A percentile compares a stretch with the other conserved stretches of the same genome.
phyloP scores from a whole-genome alignment of 371 early-diverging fungal species.

The Chytridiales sp. region DNA sequence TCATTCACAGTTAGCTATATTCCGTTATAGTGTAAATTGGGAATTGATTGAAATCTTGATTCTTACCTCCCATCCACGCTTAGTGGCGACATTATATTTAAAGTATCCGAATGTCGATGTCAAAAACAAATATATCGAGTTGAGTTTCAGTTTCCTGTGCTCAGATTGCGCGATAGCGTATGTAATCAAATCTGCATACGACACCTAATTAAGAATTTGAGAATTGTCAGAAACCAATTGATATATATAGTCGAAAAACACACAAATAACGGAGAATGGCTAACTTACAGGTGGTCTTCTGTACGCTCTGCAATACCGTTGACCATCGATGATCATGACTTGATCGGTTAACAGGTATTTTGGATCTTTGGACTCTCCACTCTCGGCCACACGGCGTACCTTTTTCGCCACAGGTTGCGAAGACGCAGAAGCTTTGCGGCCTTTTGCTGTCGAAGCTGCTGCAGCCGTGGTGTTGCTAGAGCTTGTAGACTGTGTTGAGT shows the following conservation, averaged over 20 bases:
- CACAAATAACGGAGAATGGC: no score
- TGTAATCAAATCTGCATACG: conserved; percentile 33
- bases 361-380: conserved; percentile 21
- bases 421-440: no score
- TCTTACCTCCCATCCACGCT: conserved; percentile 29
- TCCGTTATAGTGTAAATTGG: neutral
- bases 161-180: conserved; percentile 27
- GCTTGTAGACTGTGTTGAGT: no score
- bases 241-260: no score
- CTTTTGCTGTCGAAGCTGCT: no score
- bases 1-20: neutral
- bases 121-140: conserved; percentile 23
- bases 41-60: neutral
- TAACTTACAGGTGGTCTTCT: conserved; percentile 23
- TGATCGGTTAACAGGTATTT: conserved; percentile 24
- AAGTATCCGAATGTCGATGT: conserved; percentile 30
- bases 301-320: conserved; percentile 19
- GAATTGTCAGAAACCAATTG: neutral
- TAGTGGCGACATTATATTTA: conserved; percentile 14
- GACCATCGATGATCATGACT: conserved; percentile 1
- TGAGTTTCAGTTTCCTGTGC: conserved; percentile 17
- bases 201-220: conserved; percentile 7
- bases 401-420: neutral
- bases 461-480: no score
- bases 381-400: conserved; percentile 3